Base-by-base conservation (phyloP, 176 grass and related monocot species). In the Microstegium vimineum region DNA sequence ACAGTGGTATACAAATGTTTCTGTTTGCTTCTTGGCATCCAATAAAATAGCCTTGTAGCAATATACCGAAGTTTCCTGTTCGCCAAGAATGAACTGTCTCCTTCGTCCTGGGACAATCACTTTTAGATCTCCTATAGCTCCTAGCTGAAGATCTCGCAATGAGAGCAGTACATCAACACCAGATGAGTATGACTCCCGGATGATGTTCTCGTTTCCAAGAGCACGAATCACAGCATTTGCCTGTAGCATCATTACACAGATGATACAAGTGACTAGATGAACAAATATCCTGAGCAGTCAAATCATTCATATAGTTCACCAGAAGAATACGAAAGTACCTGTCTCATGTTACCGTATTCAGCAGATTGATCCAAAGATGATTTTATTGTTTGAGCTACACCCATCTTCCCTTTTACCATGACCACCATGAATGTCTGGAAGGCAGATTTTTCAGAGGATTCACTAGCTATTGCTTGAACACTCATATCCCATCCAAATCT, bases 351-450 rank as follows among this genome's bases (percentile, higher is more conserved):
- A 89, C 64, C 82, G 73, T 85, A 89, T 85, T 86, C 62, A 82
- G 75, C 33, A 76, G 76, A 86, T 22, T 86, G 73, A 28, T 88
- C 87, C 66, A 93, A 81, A 60, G 62, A 71, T 73, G 84, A 91
- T 72, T 85, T 86, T 86, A 98, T 76, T 84, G 52, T 62, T 46
- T 92, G 69, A 40, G 75, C 65, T 59, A 59, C 72, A 80, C 89
- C 79, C 23, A 79, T 86, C 38, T 91, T 85, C 41, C 82, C 88
- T 82, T 98, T 98, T 80, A 93, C 84, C 71, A 89, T 79, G 63
- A 89, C 83, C 72, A 93, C 76, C 92, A 95, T 95, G 87, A 95
- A 98, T n/a, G 95, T 98, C 66, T 98, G 92, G 34, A 95, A 98
- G 77, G 82, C 64, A 82, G 90, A 90, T 60, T 87, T 91, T 38